These are phyloP conservation scores for Starmerella tilneyi DNA, from an alignment of 805 yeast genomes.

Conservation along the genomic window DNA sequence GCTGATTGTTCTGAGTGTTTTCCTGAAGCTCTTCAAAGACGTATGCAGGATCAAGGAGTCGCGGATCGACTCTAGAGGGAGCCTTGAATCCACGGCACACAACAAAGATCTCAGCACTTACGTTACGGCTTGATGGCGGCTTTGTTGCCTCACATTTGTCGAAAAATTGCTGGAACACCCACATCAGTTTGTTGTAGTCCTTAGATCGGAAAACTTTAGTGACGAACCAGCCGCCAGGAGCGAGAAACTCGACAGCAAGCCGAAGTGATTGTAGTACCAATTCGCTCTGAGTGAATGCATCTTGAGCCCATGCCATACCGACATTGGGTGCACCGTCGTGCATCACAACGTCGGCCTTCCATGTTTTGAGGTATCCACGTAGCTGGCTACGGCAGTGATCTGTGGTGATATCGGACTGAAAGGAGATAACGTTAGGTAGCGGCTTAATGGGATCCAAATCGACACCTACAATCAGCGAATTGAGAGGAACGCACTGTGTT, in stretches of 20 bases:
- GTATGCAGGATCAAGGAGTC: slow-evolving; percentile 79
- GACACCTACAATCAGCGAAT: slow-evolving; percentile 93
- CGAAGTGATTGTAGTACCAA: slow-evolving; percentile 86
- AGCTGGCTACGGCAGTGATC: slow-evolving; percentile 93
- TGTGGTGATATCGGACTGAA: slow-evolving; percentile 94
- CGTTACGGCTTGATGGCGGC: slow-evolving; percentile 98
- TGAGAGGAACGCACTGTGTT: slow-evolving; percentile 79
- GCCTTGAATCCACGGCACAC: slow-evolving; percentile 95
- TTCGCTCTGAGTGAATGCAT: slow-evolving; percentile 96
- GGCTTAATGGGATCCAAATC: slow-evolving; percentile 96
- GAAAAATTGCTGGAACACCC: slow-evolving; percentile 95
- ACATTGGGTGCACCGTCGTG: slow-evolving; percentile 99
- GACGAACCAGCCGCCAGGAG: slow-evolving; percentile 87
- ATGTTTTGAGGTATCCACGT: slow-evolving; percentile 92
- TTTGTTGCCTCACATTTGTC: slow-evolving; percentile 97
- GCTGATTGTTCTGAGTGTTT: slow-evolving; percentile 54
- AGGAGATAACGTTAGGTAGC: slow-evolving; percentile 87
- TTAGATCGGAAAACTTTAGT: slow-evolving; percentile 97
- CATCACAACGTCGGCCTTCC: slow-evolving; percentile 96
- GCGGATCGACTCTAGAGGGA: slow-evolving; percentile 88
- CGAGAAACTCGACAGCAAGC: slow-evolving; percentile 85
- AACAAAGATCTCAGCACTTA: slow-evolving; percentile 96
- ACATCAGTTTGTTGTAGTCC: slow-evolving; percentile 90
- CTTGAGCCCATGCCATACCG: slow-evolving; percentile 99
- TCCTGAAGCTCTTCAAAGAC: slow-evolving; percentile 85